Conservation (phyloP, 306 rosid genomes). For the Macrotyloma uniflorum region DNA sequence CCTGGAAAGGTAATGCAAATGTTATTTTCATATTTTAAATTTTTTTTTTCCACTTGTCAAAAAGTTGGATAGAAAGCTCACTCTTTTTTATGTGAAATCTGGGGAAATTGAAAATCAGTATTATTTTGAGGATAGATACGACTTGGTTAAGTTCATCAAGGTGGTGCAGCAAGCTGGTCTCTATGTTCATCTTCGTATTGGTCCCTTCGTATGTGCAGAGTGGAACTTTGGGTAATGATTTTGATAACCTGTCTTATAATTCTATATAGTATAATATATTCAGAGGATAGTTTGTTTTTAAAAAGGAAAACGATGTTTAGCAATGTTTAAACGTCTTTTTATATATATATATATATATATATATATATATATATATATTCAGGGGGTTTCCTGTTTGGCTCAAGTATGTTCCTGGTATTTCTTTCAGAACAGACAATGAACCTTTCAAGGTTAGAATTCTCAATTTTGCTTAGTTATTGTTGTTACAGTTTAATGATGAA, state of each 20-base stretch:
- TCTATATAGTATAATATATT: neutral
- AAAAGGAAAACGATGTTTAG: neutral
- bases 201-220: slow-evolving; percentile 90
- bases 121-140: slow-evolving; percentile 84
- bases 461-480: neutral
- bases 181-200: slow-evolving; percentile 90
- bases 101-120: slow-evolving; percentile 51
- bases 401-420: slow-evolving; percentile 81
- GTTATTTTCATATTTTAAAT: neutral
- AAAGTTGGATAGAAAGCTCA: slow-evolving; percentile 25
- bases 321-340: neutral
- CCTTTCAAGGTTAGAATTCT: slow-evolving; percentile 77
- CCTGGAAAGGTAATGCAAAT: slow-evolving; percentile 69
- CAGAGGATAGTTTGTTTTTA: neutral
- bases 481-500: neutral
- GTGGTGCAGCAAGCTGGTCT: slow-evolving; percentile 91
- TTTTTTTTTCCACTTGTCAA: neutral
- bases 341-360: too few species aligned
- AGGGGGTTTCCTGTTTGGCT: slow-evolving; percentile 99
- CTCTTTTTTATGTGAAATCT: neutral
- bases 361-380: slow-evolving; percentile 37
- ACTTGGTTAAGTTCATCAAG: slow-evolving; percentile 89
- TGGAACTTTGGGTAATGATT: slow-evolving; percentile 94
- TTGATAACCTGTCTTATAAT: neutral
- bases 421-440: slow-evolving; percentile 86